Evolutionary conservation across 2,329 filamentous ascomycete genomes (phyloP).

Genomic region (Talaromyces sp.): DNA sequence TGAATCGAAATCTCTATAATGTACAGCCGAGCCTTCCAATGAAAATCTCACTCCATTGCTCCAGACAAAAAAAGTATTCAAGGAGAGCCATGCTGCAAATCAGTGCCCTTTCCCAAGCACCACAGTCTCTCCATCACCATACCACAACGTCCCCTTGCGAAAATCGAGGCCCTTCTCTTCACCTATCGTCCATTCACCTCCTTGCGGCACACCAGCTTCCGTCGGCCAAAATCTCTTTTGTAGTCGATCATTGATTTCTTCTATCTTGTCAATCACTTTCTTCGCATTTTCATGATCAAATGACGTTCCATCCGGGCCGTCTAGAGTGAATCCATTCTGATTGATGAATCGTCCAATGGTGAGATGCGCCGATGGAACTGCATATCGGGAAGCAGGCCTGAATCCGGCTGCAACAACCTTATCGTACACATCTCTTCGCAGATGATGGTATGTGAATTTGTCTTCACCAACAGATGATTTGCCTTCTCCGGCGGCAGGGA

Average conservation of each 20-base stretch:
- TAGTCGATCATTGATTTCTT: constrained; percentile 72
- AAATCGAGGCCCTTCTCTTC: constrained; percentile 75
- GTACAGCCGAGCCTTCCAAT: no score
- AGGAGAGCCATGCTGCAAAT: not conserved
- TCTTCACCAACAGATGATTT: constrained; percentile 49
- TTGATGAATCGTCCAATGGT: constrained; percentile 78
- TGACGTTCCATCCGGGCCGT: constrained; percentile 15
- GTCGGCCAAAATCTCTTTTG: constrained; percentile 64
- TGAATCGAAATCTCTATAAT: no score
- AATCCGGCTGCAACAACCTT: constrained; percentile 58
- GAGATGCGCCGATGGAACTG: constrained; percentile 83
- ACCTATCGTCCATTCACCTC: constrained; percentile 80
- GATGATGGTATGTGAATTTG: constrained; percentile 80
- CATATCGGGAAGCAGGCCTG: constrained; percentile 71
- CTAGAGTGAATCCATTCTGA: constrained; percentile 51
- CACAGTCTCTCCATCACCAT: constrained; percentile 73
- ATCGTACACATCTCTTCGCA: constrained; percentile 71
- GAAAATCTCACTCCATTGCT: no score
- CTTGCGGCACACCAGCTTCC: constrained; percentile 37
- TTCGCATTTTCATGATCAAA: constrained; percentile 52
- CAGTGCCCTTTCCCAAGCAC: constrained; percentile 46
- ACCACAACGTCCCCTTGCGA: constrained; percentile 74
- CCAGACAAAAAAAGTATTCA: not conserved
- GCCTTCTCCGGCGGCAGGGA: constrained; percentile 67
- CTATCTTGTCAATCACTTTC: constrained; percentile 64